These are phyloP conservation scores for Terana coerulea DNA, from an alignment of 768 basidiomycete genomes.

Conservation along the genomic window DNA sequence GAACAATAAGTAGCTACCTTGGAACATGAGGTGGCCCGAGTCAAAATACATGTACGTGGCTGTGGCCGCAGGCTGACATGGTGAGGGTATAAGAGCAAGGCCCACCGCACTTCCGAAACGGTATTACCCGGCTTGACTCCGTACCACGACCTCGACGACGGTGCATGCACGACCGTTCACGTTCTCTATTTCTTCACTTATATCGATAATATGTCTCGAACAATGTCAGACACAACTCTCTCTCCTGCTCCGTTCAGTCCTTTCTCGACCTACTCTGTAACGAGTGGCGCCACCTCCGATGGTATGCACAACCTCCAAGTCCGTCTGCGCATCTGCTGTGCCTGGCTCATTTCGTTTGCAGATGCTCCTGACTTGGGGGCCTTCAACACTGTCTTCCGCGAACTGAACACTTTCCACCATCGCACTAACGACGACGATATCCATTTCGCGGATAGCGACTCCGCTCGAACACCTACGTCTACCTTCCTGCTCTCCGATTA, in stretches of 20 bases:
- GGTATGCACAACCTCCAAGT: conserved; percentile 22
- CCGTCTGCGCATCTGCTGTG: neutral
- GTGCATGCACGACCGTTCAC: conserved; percentile 20
- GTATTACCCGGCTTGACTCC: conserved; percentile 9
- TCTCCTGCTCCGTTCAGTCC: conserved; percentile 36
- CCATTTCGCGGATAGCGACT: conserved; percentile 16
- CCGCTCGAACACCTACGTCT: conserved; percentile 23
- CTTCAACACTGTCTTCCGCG: conserved; percentile 67
- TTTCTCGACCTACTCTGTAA: conserved; percentile 29
- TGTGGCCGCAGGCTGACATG: too few relatives aligned
- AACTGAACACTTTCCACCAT: conserved; percentile 51
- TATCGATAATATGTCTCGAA: conserved; percentile 25
- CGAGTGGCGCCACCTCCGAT: conserved; percentile 34
- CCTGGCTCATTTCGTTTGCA: conserved; percentile 20
- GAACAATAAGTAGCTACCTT: too few relatives aligned
- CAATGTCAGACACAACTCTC: conserved; percentile 32
- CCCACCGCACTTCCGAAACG: too few relatives aligned
- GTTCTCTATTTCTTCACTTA: conserved; percentile 16
- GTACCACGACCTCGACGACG: conserved; percentile 8
- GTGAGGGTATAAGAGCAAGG: too few relatives aligned
- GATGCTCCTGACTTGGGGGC: conserved; percentile 73
- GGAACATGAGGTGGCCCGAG: too few relatives aligned
- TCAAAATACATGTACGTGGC: too few relatives aligned
- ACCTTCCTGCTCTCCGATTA: conserved; percentile 35
- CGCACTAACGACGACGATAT: conserved; percentile 25